Conservation (phyloP, 129 eudicot species). For the Apium graveolens region DNA sequence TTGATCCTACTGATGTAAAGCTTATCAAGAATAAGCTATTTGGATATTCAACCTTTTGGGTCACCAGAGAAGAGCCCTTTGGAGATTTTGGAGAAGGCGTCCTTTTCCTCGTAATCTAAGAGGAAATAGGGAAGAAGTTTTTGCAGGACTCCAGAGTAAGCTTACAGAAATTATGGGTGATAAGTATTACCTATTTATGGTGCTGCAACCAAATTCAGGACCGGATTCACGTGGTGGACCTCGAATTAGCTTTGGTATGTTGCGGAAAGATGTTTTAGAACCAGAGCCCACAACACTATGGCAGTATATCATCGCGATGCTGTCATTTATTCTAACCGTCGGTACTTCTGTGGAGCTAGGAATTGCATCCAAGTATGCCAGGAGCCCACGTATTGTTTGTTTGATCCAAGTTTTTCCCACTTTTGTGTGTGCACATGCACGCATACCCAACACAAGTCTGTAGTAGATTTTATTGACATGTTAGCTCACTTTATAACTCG, state of each 20-base stretch:
- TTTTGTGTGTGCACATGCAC: neutral
- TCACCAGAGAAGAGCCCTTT: conserved; percentile 90
- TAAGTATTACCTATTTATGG: conserved; percentile 90
- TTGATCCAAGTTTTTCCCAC: too few species aligned
- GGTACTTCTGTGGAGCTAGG: conserved; percentile 99
- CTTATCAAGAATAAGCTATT: conserved; percentile 79
- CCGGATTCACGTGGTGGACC: conserved; percentile 99
- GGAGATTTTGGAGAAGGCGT: conserved; percentile 95
- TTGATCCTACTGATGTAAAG: conserved; percentile 88
- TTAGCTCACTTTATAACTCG: conserved; percentile 1
- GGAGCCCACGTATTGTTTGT: neutral
- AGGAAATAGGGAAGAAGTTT: conserved; percentile 81
- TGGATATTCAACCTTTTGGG: conserved; percentile 95
- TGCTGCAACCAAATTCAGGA: conserved; percentile 86
- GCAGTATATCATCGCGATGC: conserved; percentile 90
- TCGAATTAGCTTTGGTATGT: conserved; percentile 93
- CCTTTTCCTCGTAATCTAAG: conserved; percentile 91
- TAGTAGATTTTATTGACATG: conserved; percentile 2
- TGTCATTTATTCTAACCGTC: conserved; percentile 75
- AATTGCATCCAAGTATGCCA: conserved; percentile 88
- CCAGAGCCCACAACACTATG: conserved; percentile 93
- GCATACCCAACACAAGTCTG: neutral
- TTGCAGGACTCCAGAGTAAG: conserved; percentile 69
- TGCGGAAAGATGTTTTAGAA: conserved; percentile 93
- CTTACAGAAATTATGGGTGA: conserved; percentile 81